phyloP scores from a whole-genome alignment of 805 yeast genomes.

The Candida manassasensis region DNA sequence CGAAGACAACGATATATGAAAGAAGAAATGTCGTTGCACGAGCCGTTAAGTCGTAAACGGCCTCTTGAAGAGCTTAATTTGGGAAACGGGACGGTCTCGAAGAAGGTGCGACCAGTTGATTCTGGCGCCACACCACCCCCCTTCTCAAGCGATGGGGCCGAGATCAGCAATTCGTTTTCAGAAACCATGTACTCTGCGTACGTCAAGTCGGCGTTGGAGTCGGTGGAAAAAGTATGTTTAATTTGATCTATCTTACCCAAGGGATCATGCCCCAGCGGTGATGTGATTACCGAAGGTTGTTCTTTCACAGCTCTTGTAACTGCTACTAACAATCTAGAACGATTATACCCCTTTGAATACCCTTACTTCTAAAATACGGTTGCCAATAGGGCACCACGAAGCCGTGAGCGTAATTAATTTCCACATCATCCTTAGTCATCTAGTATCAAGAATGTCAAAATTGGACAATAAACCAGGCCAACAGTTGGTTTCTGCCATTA shows the following conservation, averaged over 20 bases:
- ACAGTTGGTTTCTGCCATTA: slow-evolving; percentile 54
- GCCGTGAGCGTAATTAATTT: slow-evolving; percentile 52
- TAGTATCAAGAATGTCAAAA: slow-evolving; percentile 62
- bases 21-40: slow-evolving; percentile 10
- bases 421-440: slow-evolving; percentile 47
- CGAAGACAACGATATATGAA: background rate
- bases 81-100: slow-evolving; percentile 10
- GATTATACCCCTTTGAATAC: slow-evolving; percentile 55
- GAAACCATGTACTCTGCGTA: slow-evolving; percentile 38
- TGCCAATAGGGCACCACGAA: slow-evolving; percentile 50
- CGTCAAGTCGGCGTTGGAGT: slow-evolving; percentile 64
- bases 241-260: too few species aligned
- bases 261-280: too few species aligned
- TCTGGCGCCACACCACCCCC: slow-evolving; percentile 12
- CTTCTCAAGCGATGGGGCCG: slow-evolving; percentile 7
- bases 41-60: slow-evolving; percentile 11
- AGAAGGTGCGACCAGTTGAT: slow-evolving; percentile 13
- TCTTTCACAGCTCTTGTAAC: background rate
- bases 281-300: background rate
- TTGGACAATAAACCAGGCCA: slow-evolving; percentile 55
- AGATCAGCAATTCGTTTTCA: slow-evolving; percentile 6
- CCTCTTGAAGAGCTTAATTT: slow-evolving; percentile 4
- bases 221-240: slow-evolving; percentile 51
- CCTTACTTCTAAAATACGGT: slow-evolving; percentile 53
- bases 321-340: slow-evolving; percentile 24